Evolutionary conservation across 208 protist genomes (phyloP).

Genomic region (Trypanosoma conorhini): DNA sequence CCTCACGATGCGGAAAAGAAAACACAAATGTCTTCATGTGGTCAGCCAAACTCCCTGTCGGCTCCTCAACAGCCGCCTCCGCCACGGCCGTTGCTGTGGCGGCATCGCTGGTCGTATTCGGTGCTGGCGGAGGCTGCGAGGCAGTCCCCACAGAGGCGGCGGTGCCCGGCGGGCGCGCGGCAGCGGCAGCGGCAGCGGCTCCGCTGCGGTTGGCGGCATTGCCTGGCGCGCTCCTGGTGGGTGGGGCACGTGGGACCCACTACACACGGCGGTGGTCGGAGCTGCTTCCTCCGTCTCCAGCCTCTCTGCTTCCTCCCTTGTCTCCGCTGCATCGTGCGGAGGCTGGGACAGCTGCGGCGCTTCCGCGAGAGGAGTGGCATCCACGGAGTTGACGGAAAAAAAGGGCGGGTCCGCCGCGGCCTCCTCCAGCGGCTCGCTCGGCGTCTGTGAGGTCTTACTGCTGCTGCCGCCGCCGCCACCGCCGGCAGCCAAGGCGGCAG

Average conservation of each 20-base stretch:
- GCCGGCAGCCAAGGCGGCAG: background rate
- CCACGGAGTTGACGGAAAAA: background rate
- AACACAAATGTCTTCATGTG: constrained; percentile 68
- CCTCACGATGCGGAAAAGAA: constrained; percentile 66
- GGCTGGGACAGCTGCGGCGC: background rate
- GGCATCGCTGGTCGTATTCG: background rate
- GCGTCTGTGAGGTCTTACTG: background rate
- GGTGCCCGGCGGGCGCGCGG: background rate
- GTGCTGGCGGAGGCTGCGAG: background rate
- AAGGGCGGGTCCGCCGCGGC: background rate
- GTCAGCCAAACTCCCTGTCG: constrained; percentile 22
- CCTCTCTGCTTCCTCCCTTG: background rate
- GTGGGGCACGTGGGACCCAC: background rate
- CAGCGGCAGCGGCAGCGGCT: background rate
- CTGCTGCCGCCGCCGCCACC: too few relatives aligned
- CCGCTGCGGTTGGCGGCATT: background rate
- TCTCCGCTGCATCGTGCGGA: background rate
- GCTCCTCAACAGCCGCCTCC: background rate
- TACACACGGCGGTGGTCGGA: background rate
- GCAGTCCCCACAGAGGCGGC: background rate
- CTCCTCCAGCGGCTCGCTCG: background rate
- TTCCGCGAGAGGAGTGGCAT: background rate
- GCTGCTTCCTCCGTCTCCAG: background rate
- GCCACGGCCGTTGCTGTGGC: background rate
- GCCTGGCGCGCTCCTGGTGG: background rate